These are phyloP conservation scores for Fonsecaea nubica DNA, from an alignment of 2,329 filamentous ascomycete species.

Conservation along the genomic window DNA sequence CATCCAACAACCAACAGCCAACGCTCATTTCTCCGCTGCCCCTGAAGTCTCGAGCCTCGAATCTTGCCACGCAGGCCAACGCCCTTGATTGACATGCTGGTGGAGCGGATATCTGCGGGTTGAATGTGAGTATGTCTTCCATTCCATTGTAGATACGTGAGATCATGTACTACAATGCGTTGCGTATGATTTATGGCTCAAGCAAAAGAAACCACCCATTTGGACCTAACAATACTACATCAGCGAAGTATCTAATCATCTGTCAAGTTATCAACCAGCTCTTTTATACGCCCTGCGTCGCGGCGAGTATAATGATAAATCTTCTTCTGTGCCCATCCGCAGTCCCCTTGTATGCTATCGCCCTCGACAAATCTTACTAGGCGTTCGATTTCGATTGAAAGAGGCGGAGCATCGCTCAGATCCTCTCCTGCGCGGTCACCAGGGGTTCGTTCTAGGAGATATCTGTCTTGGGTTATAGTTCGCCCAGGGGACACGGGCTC, in stretches of 20 bases:
- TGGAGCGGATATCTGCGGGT: not conserved
- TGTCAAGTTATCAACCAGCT: too few relatives aligned
- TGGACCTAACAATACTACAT: too few relatives aligned
- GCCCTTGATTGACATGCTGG: not conserved
- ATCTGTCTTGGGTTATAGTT: constrained; percentile 53
- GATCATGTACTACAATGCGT: not conserved
- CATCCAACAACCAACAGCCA: not conserved
- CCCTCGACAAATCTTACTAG: not conserved
- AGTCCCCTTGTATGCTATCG: not conserved
- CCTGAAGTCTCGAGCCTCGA: not conserved
- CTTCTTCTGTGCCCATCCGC: not conserved
- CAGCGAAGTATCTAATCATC: too few relatives aligned
- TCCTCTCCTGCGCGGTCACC: not conserved
- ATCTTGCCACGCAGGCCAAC: not conserved
- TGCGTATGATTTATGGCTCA: not conserved
- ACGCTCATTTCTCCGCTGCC: not conserved
- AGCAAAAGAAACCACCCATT: too few relatives aligned
- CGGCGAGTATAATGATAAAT: too few relatives aligned
- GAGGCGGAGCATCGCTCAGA: not conserved
- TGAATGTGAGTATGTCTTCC: not conserved
- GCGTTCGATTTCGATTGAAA: not conserved
- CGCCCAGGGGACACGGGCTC: not conserved
- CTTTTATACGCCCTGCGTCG: too few relatives aligned
- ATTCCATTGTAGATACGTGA: not conserved
- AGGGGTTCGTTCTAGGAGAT: not conserved